A percentile compares a stretch with the other conserved stretches of the same genome.
Conservation (phyloP, 306 rosid species). For the Abrus pulchellus region DNA sequence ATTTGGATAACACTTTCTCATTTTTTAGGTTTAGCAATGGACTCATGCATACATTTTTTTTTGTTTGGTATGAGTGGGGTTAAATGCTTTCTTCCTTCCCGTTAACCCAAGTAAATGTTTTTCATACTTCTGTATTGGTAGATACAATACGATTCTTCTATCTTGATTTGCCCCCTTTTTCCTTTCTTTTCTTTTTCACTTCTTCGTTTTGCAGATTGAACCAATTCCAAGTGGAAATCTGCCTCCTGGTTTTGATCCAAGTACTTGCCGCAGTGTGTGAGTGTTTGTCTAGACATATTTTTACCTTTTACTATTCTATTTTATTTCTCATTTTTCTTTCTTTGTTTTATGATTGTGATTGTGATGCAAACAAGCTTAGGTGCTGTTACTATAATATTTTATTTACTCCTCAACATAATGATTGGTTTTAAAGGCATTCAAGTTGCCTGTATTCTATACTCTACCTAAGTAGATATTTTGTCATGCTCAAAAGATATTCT, state of each 20-base stretch:
- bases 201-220: constrained; percentile 96
- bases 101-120: constrained; percentile 29
- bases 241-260: constrained; percentile 99
- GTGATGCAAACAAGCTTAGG: constrained; percentile 45
- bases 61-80: constrained; percentile 34
- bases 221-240: constrained; percentile 99
- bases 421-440: not conserved
- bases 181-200: constrained; percentile 55
- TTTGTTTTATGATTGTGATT: constrained; percentile 46
- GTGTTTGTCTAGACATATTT: constrained; percentile 74
- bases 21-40: constrained; percentile 33
- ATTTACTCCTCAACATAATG: not conserved
- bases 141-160: constrained; percentile 44
- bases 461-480: constrained; percentile 8
- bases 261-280: constrained; percentile 99
- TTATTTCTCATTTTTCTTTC: not conserved
- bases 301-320: constrained; percentile 28
- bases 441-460: constrained; percentile 17
- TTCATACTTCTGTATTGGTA: constrained; percentile 44
- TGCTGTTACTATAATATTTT: not conserved
- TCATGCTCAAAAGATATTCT: not conserved
- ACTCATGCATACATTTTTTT: not conserved
- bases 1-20: constrained; percentile 3
- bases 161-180: constrained; percentile 50
- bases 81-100: constrained; percentile 31